Evolutionary conservation across 202 grass and related monocot species (phyloP).

Genomic region (Bolboschoenoplectus hybrid): DNA sequence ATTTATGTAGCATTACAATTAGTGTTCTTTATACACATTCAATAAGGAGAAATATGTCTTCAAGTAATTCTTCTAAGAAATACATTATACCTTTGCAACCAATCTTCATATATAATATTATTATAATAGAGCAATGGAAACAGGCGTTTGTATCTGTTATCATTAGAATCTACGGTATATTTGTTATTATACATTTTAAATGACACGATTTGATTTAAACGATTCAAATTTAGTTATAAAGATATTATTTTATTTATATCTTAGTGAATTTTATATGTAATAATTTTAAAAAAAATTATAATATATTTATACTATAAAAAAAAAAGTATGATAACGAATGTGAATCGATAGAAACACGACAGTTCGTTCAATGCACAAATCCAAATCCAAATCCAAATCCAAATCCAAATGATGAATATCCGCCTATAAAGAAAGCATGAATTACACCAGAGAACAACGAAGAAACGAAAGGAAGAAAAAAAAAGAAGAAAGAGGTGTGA

Average conservation of each 20-base stretch:
- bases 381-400: neutral
- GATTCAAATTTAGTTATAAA: no score
- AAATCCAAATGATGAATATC: neutral
- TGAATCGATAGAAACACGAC: neutral
- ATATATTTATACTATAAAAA: no score
- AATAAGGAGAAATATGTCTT: neutral
- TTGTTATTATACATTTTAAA: no score
- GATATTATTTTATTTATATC: no score
- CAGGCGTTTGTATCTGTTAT: no score
- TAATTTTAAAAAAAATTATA: no score
- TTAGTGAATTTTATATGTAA: no score
- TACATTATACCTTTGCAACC: neutral
- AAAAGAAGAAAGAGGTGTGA: neutral
- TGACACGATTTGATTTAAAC: no score
- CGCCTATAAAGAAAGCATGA: constrained; percentile 17
- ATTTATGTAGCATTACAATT: neutral
- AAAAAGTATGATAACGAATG: no score
- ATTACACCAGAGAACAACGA: constrained; percentile 2
- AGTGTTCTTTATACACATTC: neutral
- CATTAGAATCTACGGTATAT: no score
- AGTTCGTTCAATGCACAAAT: neutral
- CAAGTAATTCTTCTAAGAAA: neutral
- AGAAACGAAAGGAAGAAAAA: neutral
- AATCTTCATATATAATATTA: neutral
- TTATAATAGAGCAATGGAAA: neutral